phyloP scores from a whole-genome alignment of 1,139 yeast genomes.

The Diutina catenulata region DNA sequence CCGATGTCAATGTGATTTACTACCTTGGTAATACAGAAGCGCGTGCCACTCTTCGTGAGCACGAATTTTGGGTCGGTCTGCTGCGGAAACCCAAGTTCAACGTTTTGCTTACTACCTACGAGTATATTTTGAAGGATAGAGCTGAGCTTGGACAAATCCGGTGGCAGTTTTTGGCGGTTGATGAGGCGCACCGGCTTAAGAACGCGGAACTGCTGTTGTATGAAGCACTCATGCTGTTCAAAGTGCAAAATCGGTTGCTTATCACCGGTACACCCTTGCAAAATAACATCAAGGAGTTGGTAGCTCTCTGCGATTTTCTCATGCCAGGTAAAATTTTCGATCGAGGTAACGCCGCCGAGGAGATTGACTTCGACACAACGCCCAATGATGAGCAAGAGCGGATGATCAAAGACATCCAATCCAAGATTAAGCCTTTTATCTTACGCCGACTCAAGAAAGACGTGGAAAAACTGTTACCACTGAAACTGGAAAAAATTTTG shows the following conservation, averaged over 20 bases:
- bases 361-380: conserved; percentile 76
- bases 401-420: conserved; percentile 77
- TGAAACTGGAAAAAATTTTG: conserved; percentile 87
- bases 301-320: conserved; percentile 86
- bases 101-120: conserved; percentile 83
- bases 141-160: conserved; percentile 66
- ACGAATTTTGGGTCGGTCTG: conserved; percentile 61
- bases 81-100: conserved; percentile 75
- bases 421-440: conserved; percentile 79
- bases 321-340: conserved; percentile 77
- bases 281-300: conserved; percentile 88
- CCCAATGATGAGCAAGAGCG: conserved; percentile 53
- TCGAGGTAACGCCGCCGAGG: conserved; percentile 68
- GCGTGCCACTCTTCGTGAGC: conserved; percentile 68
- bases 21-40: conserved; percentile 89
- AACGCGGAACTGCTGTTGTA: conserved; percentile 90
- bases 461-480: conserved; percentile 92
- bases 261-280: conserved; percentile 98
- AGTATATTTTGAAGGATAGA: conserved; percentile 84
- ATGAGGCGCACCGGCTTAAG: conserved; percentile 94
- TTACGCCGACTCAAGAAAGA: conserved; percentile 90
- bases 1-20: conserved; percentile 85
- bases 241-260: conserved; percentile 70
- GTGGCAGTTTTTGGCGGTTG: conserved; percentile 97
- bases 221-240: conserved; percentile 75